Conservation (phyloP, 2,329 filamentous ascomycete genomes). For the Scopulariopsis brevicaulis region DNA sequence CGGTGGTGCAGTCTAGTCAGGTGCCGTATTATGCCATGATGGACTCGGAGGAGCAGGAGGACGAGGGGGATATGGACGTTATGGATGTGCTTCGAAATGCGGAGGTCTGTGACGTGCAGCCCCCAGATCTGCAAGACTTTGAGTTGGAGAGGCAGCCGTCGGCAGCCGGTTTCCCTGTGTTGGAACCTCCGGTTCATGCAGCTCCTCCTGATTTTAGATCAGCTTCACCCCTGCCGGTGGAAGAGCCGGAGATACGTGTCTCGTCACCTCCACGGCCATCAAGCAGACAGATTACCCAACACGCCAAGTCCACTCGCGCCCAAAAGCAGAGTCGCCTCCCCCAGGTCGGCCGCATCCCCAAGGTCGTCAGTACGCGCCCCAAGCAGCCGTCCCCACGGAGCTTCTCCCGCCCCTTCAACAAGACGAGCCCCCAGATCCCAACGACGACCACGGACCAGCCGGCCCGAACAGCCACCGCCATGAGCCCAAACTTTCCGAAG, state of each 20-base stretch:
- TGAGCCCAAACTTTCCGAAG: conserved; percentile 32
- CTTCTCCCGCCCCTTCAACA: conserved; percentile 74
- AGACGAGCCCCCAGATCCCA: conserved; percentile 32
- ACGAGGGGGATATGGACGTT: conserved; percentile 26
- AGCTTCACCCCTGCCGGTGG: not conserved
- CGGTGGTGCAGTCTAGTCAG: conserved; percentile 35
- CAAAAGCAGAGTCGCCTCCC: conserved; percentile 48
- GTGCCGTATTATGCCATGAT: conserved; percentile 51
- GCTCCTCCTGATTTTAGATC: not conserved
- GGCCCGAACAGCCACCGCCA: conserved; percentile 17
- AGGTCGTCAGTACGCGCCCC: conserved; percentile 59
- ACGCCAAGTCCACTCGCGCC: not conserved
- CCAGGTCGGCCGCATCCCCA: conserved; percentile 78
- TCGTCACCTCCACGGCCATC: not conserved
- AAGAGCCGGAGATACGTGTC: not conserved
- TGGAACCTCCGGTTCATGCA: not conserved
- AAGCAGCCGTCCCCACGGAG: conserved; percentile 62
- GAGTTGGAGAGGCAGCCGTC: not conserved
- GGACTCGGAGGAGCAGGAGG: conserved; percentile 44
- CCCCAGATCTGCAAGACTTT: not conserved
- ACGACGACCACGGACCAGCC: conserved; percentile 14
- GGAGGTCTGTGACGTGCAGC: conserved; percentile 17
- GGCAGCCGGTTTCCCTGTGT: conserved; percentile 4
- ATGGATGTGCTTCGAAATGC: conserved; percentile 39
- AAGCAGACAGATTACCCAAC: not conserved